Conservation (phyloP, 257 asterid genomes). For the Nicotiana undulata region DNA sequence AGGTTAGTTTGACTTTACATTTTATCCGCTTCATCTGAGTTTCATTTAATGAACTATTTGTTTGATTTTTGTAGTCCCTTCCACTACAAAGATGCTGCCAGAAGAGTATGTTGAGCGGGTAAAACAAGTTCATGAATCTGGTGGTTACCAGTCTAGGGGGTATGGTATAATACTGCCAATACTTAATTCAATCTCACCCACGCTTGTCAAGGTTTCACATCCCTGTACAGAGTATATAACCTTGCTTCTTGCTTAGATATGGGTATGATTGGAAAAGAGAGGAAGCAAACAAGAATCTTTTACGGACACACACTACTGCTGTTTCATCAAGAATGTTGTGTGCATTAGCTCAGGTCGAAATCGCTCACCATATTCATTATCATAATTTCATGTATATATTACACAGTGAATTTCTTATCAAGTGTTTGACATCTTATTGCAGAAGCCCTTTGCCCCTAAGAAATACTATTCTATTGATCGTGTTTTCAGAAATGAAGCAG, state of each 20-base stretch:
- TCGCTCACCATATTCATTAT: not conserved
- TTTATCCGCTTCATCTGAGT: constrained; percentile 14
- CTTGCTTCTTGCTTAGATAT: constrained; percentile 41
- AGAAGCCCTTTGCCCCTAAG: constrained; percentile 82
- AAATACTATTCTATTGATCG: constrained; percentile 93
- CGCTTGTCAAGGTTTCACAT: not conserved
- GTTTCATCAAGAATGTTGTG: constrained; percentile 95
- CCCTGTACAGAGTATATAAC: not conserved
- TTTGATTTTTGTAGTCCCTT: constrained; percentile 51
- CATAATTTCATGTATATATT: not conserved
- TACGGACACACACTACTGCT: constrained; percentile 97
- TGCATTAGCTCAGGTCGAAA: constrained; percentile 76
- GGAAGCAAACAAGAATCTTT: constrained; percentile 92
- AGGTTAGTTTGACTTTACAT: constrained; percentile 36
- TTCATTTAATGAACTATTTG: constrained; percentile 7
- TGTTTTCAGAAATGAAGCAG: constrained; percentile 97
- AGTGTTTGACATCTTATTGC: constrained; percentile 13
- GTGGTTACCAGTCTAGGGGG: constrained; percentile 97
- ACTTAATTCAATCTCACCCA: not conserved
- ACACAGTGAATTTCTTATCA: not conserved
- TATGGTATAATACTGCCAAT: constrained; percentile 24
- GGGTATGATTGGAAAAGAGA: constrained; percentile 94
- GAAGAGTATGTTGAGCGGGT: constrained; percentile 95
- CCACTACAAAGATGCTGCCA: constrained; percentile 68
- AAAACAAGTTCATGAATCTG: constrained; percentile 71